Evolutionary conservation across 2,329 filamentous ascomycete genomes (phyloP), one percentile per base, ranked within the genome.

Genomic region (Ascochyta koolunga): DNA sequence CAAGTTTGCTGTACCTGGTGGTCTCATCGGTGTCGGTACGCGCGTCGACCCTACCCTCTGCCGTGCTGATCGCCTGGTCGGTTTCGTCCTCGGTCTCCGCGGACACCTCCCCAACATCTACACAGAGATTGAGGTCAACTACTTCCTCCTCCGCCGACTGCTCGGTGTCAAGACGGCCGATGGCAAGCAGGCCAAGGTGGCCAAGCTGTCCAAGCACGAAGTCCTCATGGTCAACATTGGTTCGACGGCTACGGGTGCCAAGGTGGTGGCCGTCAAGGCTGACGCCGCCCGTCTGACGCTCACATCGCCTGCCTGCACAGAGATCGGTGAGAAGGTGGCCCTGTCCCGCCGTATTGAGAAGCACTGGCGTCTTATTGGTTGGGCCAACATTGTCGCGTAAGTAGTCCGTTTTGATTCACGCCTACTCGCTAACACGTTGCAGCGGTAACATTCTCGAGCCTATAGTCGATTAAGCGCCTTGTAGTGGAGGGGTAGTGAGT

Each of bases 211-310:
- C 53, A 99, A 98, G 87, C 97, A 96, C 80, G 95, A 99, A 78
- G 92, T 98, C 71, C 89, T 99, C 43, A 98, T 99, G 95, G 95
- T 99, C 64, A 99, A 99, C 83, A 99, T 99, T 74, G 95, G 95
- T 59, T 96, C 91, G 32, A 98, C 93, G 9, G 96, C 95, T 40
- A 97, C 93, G 13, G 95, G 95, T 78, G 95, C 95, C 65, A 99
- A 98, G 86, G 91, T 99, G 48, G 86, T 95, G 54, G 93, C 91
- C 70, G 96, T 98, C 74, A 97, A 95, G 85, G 93, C 93, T 72
- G 95, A 99, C 84, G 93, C 93, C 53, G 95, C 95, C 53, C 97
- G 97, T 82, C 84, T 99, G 64, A 89, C 91, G 56, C 82, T 99
- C 67, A 98, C 93, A 58, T 93, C 87, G 74, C 93, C 93, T 38